Evolutionary conservation across 2,329 filamentous ascomycete species (phyloP).

Genomic region (Pseudofabraea citricarpa): DNA sequence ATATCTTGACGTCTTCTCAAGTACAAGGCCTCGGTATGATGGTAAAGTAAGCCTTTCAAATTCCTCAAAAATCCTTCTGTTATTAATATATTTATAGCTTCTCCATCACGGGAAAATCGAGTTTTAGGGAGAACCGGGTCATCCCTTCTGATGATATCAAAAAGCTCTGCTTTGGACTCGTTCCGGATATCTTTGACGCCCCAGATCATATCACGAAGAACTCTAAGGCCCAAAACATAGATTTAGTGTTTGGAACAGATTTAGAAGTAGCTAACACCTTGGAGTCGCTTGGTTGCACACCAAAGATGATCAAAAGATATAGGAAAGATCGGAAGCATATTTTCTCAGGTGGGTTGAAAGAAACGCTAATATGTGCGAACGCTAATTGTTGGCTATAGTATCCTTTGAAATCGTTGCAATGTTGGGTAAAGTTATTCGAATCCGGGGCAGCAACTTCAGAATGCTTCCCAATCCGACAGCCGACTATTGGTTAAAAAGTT

Average conservation of each 20-base stretch:
- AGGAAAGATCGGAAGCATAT: conserved; percentile 25
- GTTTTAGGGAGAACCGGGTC: conserved; percentile 44
- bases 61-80: not conserved
- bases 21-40: conserved; percentile 46
- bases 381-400: conserved; percentile 31
- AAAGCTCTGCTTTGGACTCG: conserved; percentile 49
- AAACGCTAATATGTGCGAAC: too few relatives aligned
- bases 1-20: conserved; percentile 28
- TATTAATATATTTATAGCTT: too few relatives aligned
- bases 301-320: conserved; percentile 42
- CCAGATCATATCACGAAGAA: conserved; percentile 32
- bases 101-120: conserved; percentile 42
- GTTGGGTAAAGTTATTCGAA: conserved; percentile 45
- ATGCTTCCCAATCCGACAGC: conserved; percentile 53
- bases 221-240: conserved; percentile 21
- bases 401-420: conserved; percentile 56
- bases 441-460: conserved; percentile 44
- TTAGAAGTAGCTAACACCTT: conserved; percentile 48
- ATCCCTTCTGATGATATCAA: conserved; percentile 50
- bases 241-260: conserved; percentile 43
- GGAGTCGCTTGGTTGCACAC: conserved; percentile 48
- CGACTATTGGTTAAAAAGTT: conserved; percentile 44
- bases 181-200: conserved; percentile 49
- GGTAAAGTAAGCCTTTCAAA: conserved; percentile 31
- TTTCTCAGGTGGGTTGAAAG: conserved; percentile 18